Evolutionary conservation across 352 stramenopile species (phyloP), one percentile per base, ranked within the genome.

Genomic region (Globisporangium middletonii): DNA sequence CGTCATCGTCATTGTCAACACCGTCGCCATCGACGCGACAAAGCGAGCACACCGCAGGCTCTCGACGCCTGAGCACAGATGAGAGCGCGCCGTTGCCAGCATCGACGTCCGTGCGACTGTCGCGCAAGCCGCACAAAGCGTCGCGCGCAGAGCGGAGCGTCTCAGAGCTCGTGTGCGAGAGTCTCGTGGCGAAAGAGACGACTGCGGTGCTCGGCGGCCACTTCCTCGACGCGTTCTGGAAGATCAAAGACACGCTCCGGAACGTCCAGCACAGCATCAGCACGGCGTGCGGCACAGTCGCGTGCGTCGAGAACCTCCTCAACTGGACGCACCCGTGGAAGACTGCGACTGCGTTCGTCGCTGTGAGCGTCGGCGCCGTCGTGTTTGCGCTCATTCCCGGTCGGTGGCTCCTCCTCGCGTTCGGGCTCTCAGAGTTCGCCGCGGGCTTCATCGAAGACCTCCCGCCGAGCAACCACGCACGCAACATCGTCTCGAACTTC

Each of bases 311-410:
- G n/a, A 92, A 92, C 53, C 49, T 94, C 9, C 73, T 94, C 56
- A 94, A 94, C 67, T 94, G 84, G 84, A 89, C 84, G 26, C 84
- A 94, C 53, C 84, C 84, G 28, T 94, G 84, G 84, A 94, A 94
- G 57, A 92, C 84, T 43, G 82, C 68, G 9, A 65, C 79, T 0
- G 77, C 83, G 33, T 87, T 92, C 33, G 60, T 57, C 11, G 67
- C 72, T 11, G 68, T 92, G 4, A 60, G 79, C 2, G 58, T 77
- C 43, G 69, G 71, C 35, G 61, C 72, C 13, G 30, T 92, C 3
- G 56, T 94, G 18, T 86, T 89, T 38, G 83, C 77, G 9, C 63
- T 92, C 33, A 59, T 94, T 35, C 80, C 73, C 35, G 77, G 77
- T 1, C 75, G 84, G 13, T 94, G 83, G 80, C 68, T 89, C 15